Evolutionary conservation across 179 eudicot genomes (phyloP), one percentile per base, ranked within the genome.

Genomic region (Heliamphora pulchella): DNA sequence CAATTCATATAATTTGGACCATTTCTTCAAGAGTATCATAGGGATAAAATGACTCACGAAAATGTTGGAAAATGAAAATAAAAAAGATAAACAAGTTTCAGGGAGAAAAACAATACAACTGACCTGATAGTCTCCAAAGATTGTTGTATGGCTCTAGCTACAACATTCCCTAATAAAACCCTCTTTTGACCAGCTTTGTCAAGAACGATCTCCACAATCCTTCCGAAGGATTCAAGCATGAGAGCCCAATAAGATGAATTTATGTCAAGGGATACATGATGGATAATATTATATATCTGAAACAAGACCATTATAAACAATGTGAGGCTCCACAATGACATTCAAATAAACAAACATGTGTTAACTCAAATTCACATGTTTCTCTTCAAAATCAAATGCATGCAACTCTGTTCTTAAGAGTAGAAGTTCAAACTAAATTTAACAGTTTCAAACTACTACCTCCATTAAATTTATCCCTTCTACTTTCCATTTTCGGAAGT

Each of bases 111-210:
- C 44, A 71, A 65, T n/a, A 59, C 67, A 39, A 84, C 80, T 46
- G 80, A 93, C 99, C 97, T 89, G 63, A 82, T 51, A 62, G 88
- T 86, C 81, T 94, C 97, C 71, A 94, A 85, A 82, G 94, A 92
- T 55, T 89, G 87, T 77, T 83, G 86, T 20, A 87, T 76, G 79
- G 94, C 92, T 86, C 80, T 87, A 75, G 87, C 74, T 61, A 82
- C 82, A 77, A 79, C 86, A 84, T 84, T 82, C 80, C 84, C 91
- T 22, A 85, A 79, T 13, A 71, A 54, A 15, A 20, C 39, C 20
- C 80, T 79, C 80, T 80, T 84, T 62, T 58, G 79, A 53, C 79
- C 81, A 69, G 74, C 84, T 82, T 69, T 84, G 80, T 81, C 81
- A 78, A 88, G 80, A 76, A 88, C 84, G 57, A 81, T 77, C 77